phyloP scores from a whole-genome alignment of 345 rosid species.

The Populus simonii region DNA sequence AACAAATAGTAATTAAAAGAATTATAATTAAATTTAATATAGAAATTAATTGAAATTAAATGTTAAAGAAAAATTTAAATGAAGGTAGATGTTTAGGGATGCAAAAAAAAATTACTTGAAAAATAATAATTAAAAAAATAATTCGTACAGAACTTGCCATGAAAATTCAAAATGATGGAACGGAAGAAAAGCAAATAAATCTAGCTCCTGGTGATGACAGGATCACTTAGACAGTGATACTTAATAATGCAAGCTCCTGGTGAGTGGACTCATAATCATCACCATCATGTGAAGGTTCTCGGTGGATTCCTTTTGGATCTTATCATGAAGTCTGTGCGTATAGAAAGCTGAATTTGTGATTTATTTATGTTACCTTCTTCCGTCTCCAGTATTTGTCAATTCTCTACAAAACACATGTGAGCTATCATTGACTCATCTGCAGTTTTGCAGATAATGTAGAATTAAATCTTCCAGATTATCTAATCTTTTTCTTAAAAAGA shows the following conservation, averaged over 20 bases:
- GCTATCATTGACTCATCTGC: neutral
- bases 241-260: conserved; percentile 1
- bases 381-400: neutral
- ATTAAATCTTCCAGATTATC: neutral
- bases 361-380: neutral
- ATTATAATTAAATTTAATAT: no score
- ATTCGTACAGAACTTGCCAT: no score
- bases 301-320: conserved; percentile 1
- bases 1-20: no score
- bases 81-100: no score
- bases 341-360: neutral
- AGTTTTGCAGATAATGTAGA: neutral
- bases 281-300: neutral
- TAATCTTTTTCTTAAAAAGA: no score
- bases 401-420: neutral
- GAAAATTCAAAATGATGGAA: no score
- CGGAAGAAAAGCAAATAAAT: no score
- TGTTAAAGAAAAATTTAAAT: no score
- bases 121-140: no score
- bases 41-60: no score
- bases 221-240: conserved; percentile 17
- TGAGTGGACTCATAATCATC: neutral
- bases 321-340: neutral
- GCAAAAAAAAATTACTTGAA: no score
- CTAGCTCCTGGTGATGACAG: neutral